Conservation (phyloP, 805 yeast genomes). For the Metschnikowia shivogae region DNA sequence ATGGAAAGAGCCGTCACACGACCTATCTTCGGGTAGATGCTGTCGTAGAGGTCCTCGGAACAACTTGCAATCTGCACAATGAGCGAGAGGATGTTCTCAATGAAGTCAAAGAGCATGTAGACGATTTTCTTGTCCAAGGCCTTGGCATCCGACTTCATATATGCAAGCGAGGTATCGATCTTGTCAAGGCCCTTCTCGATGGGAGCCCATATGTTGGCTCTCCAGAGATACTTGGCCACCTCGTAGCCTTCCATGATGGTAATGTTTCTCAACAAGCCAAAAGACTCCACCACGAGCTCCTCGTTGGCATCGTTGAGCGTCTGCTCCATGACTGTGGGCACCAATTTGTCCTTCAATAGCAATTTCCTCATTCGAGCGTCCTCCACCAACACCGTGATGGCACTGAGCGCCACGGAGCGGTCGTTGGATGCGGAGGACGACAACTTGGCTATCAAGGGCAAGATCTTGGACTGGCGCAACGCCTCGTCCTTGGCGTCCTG, state of each 20-base stretch:
- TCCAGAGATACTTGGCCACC: slow-evolving; percentile 67
- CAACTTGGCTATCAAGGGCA: slow-evolving; percentile 66
- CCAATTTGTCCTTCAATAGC: slow-evolving; percentile 67
- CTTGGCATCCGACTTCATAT: slow-evolving; percentile 25
- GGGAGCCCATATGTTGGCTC: slow-evolving; percentile 69
- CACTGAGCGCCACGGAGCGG: slow-evolving; percentile 69
- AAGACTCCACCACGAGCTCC: slow-evolving; percentile 76
- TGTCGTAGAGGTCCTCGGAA: slow-evolving; percentile 46
- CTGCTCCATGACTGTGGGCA: slow-evolving; percentile 60
- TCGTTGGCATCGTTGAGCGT: slow-evolving; percentile 61
- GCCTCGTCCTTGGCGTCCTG: slow-evolving; percentile 41
- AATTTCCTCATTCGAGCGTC: slow-evolving; percentile 59
- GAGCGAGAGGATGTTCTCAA: slow-evolving; percentile 71
- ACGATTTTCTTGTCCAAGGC: slow-evolving; percentile 19
- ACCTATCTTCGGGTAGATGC: slow-evolving; percentile 45
- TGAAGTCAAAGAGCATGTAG: slow-evolving; percentile 55
- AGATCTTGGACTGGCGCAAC: slow-evolving; percentile 51
- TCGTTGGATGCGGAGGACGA: slow-evolving; percentile 64
- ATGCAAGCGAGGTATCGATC: slow-evolving; percentile 46
- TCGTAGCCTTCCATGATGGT: slow-evolving; percentile 88
- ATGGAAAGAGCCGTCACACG: slow-evolving; percentile 36
- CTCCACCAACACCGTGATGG: slow-evolving; percentile 68
- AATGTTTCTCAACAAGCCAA: slow-evolving; percentile 75
- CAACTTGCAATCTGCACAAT: slow-evolving; percentile 62
- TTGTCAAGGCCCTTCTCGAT: slow-evolving; percentile 51